Evolutionary conservation across 768 basidiomycete species (phyloP), one percentile per base, ranked within the genome.

Genomic region (Rhizopogon vulgaris): DNA sequence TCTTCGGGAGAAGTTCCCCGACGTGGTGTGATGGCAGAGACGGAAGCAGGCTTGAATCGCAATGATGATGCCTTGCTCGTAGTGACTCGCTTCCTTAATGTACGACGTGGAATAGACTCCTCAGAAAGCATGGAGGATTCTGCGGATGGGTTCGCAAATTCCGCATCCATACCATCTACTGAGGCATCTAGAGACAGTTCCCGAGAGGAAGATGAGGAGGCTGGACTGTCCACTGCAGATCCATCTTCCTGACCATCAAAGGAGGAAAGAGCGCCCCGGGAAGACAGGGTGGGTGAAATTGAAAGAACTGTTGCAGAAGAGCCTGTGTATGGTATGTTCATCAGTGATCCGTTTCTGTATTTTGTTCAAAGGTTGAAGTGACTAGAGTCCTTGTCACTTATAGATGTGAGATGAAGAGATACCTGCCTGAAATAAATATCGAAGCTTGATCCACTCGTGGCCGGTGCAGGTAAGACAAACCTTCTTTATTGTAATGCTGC

Each of bases 201-300:
- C 34, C 66, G 67, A 8, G 51, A 52, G 25, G 68, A 69, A 11
- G 62, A 69, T 15, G 66, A 68, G 1, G 67, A 68, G 37, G 59
- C 30, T 48, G 66, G 60, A 47, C 66, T 68, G 38, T 67, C 61
- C 41, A 57, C 55, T 27, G 65, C 60, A 54, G 63, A 58, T 40
- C 38, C 12, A 57, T 64, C 65, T 56, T 67, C 63, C 38, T 56
- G 65, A 15, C 38, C 68, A 60, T 67, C 59, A 60, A 68, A 67
- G 41, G 61, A 55, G n/a, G 65, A 63, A 49, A 69, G 60, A 18
- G 55, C 58, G 63, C 56, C 65, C 51, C 52, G 65, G 6, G 65
- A 67, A 41, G 66, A 67, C 55, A 69, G 65, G 36, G 60, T 66
- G 58, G 65, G 56, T 28, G 65, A 68, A 46, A 54, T 39, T 10